phyloP scores from a whole-genome alignment of 345 rosid species.

The Eucalyptus cloeziana region DNA sequence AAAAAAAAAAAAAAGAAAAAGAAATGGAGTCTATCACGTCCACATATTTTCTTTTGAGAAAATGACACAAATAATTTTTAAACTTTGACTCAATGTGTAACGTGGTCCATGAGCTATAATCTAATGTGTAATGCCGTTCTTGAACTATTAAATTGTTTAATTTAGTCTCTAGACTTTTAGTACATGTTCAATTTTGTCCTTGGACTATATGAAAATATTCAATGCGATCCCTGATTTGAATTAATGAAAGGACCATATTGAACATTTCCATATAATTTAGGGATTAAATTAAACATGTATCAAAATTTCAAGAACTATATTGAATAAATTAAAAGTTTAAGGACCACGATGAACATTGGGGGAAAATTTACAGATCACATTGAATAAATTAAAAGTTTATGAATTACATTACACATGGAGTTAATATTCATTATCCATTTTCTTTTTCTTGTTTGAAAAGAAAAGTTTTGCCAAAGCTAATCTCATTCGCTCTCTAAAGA shows the following conservation, averaged over 20 bases:
- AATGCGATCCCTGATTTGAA: rapidly evolving
- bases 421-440: not conserved
- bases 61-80: too few relatives aligned
- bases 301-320: too few relatives aligned
- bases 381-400: too few relatives aligned
- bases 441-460: not conserved
- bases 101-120: rapidly evolving
- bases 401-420: rapidly evolving
- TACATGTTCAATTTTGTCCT: too few relatives aligned
- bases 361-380: rapidly evolving
- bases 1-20: too few relatives aligned
- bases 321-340: too few relatives aligned
- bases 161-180: rapidly evolving
- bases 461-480: not conserved
- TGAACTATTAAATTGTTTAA: too few relatives aligned
- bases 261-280: too few relatives aligned
- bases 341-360: not conserved
- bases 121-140: rapidly evolving
- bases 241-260: too few relatives aligned
- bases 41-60: not conserved
- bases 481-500: not conserved
- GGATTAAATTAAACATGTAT: too few relatives aligned
- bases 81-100: too few relatives aligned
- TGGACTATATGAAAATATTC: too few relatives aligned
- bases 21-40: not conserved